Evolutionary conservation across 176 grass and related monocot species (phyloP), one percentile per base, ranked within the genome.

Genomic region (Tuctoria greenei): DNA sequence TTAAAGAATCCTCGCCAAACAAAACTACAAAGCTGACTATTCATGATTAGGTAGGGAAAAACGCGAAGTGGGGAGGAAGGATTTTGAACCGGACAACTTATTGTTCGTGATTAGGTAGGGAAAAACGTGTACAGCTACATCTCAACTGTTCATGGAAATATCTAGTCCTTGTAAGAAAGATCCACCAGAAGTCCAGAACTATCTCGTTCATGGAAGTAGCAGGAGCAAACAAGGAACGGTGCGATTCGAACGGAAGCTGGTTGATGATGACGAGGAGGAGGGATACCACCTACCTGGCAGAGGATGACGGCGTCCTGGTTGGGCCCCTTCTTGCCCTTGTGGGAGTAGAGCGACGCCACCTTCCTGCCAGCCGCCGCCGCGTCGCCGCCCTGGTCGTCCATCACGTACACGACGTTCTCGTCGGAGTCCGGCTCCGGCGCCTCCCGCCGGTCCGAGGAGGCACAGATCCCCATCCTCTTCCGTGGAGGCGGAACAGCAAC

Each of bases 241-340:
- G 41, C 34, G 58, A 60, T 25, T 6, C 7, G 14, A 50, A 50
- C 1, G 6, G 24, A 73, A 84, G 47, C n/a, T 67, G 18, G 42
- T 11, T 10, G 44, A 46, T 10, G 44, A 46, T 4, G 13, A 60
- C 7, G 24, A 3, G 2, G 64, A 10, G 13, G 17, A 15, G 20
- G 45, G 45, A 15, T 13, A 91, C n/a, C n/a, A n/a, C n/a, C n/a
- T n/a, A n/a, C 96, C 96, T 92, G 87, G 81, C 92, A 99, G 34
- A 99, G 87, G 73, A 99, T 95, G 52, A 82, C 89, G 51, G 96
- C 67, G 81, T 99, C 96, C 79, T 99, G 96, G 86, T 99, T 99
- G 47, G 89, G 85, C 12, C 96, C 96, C 34, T 99, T 99, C 87
- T 90, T 92, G 79, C 96, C 96, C 72, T 72, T 91, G 46, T 74